These are phyloP conservation scores for Beauveria australis DNA, from an alignment of 2,329 filamentous ascomycete genomes.

Conservation along the genomic window DNA sequence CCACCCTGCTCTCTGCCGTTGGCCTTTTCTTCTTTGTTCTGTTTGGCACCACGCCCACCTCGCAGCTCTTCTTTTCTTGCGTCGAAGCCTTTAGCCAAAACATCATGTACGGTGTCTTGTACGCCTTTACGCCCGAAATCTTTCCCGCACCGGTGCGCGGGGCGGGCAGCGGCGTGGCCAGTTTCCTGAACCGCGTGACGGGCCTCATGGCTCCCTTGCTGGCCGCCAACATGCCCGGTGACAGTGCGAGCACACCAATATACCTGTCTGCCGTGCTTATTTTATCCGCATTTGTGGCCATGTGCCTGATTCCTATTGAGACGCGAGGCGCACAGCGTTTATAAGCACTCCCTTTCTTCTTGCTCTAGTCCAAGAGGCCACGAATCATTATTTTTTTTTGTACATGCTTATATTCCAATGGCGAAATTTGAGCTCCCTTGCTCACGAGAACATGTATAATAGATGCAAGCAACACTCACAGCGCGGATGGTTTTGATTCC, in stretches of 20 bases:
- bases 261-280: constrained; percentile 51
- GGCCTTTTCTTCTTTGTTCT: constrained; percentile 62
- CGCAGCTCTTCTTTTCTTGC: constrained; percentile 58
- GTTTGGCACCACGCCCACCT: constrained; percentile 45
- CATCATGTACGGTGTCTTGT: constrained; percentile 70
- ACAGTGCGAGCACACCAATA: constrained; percentile 49
- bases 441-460: neutral
- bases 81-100: constrained; percentile 66
- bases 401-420: neutral
- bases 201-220: constrained; percentile 63
- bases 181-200: constrained; percentile 60
- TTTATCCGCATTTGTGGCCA: constrained; percentile 49
- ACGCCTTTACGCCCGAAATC: constrained; percentile 69
- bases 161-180: constrained; percentile 64
- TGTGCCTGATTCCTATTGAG: constrained; percentile 55
- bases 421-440: neutral
- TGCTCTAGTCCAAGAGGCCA: neutral
- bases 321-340: constrained; percentile 51
- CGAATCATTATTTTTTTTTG: neutral
- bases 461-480: neutral
- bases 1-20: constrained; percentile 57
- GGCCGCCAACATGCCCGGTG: constrained; percentile 51
- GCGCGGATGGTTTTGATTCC: neutral
- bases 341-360: constrained; percentile 21
- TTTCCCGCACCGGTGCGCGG: constrained; percentile 66